Base-by-base conservation (phyloP, 2,329 filamentous ascomycete species). In the Fusarium pininemorale region DNA sequence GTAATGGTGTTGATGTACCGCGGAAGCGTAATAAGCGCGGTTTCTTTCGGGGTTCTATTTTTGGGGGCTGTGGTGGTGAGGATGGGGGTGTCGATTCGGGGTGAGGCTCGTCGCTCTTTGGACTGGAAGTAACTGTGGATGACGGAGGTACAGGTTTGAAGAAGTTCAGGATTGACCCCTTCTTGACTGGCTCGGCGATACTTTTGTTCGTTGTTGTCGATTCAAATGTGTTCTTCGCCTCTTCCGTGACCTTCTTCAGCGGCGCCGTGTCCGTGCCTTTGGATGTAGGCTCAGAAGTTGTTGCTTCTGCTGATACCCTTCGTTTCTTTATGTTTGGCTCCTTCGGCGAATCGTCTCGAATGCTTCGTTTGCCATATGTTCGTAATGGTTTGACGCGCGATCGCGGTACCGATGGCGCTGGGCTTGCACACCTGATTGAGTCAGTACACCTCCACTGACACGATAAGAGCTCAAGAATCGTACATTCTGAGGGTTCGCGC, bases 91-190 rank as follows among this genome's bases (percentile, higher is more conserved):
- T 77, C 10, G 73, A 63, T 12, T 63, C 55, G 9, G 70, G 62
- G 15, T 79, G 56, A 8, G 59, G 45, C 3, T 74, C 64, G 4
- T 77, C 68, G 9, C 60, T 73, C 45, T 72, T 73, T 8, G 75
- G 70, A 15, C 69, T 72, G 5, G 69, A 63, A 2, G 54, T 10
- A 11, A 50, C 50, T 5, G 70, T 37, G 4, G 66, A 66, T 22
- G 64, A 64, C 8, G 66, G 56, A 1, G 74, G 58, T 20, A 81
- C n/a, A 5, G 81, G 83, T 42, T 82, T 82, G 73, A 85, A 85
- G 66, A 85, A 86, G 62, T 74, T 82, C 54, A 85, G 69, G 11
- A 86, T 85, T 1, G 83, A 84, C 0, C 79, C 77, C 57, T 81
- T 84, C 61, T 77, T 75, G 13, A 63, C 18, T 5, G 58, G 41